phyloP scores from a whole-genome alignment of 257 asterid species.

The Mentha longifolia region DNA sequence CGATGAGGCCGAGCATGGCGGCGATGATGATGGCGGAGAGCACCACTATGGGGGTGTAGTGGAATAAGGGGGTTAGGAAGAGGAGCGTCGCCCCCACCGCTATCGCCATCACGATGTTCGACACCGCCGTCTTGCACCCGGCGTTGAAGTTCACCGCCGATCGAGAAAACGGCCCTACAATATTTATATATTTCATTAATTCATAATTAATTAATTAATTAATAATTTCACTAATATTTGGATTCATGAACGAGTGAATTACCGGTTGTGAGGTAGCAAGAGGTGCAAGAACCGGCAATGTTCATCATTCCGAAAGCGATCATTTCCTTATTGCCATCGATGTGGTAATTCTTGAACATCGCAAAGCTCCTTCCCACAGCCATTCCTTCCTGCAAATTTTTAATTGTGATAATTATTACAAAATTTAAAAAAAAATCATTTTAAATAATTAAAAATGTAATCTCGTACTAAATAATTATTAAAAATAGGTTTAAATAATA shows the following conservation, averaged over 20 bases:
- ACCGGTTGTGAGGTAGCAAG: slow-evolving; percentile 95
- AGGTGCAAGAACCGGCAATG: slow-evolving; percentile 88
- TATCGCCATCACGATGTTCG: slow-evolving; percentile 92
- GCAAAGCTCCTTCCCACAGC: slow-evolving; percentile 98
- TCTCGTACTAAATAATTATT: too few relatives aligned
- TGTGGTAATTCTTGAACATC: slow-evolving; percentile 86
- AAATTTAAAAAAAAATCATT: too few relatives aligned
- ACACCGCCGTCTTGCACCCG: slow-evolving; percentile 95
- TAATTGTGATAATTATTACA: too few relatives aligned
- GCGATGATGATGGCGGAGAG: slow-evolving; percentile 79
- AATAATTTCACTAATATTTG: too few relatives aligned
- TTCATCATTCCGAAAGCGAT: slow-evolving; percentile 95
- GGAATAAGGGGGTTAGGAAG: slow-evolving; percentile 77
- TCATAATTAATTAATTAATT: background rate
- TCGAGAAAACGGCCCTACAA: slow-evolving; percentile 84
- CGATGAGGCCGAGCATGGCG: slow-evolving; percentile 95
- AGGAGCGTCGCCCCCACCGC: slow-evolving; percentile 87
- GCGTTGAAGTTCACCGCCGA: slow-evolving; percentile 98
- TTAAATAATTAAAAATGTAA: too few relatives aligned
- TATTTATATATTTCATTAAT: too few relatives aligned
- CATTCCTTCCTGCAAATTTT: slow-evolving; percentile 75
- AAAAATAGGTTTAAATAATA: too few relatives aligned
- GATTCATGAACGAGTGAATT: background rate
- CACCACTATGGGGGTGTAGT: slow-evolving; percentile 90
- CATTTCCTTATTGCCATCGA: slow-evolving; percentile 99